These are phyloP conservation scores for Eutypella sp. DNA, from an alignment of 2,329 filamentous ascomycete genomes.

Conservation along the genomic window DNA sequence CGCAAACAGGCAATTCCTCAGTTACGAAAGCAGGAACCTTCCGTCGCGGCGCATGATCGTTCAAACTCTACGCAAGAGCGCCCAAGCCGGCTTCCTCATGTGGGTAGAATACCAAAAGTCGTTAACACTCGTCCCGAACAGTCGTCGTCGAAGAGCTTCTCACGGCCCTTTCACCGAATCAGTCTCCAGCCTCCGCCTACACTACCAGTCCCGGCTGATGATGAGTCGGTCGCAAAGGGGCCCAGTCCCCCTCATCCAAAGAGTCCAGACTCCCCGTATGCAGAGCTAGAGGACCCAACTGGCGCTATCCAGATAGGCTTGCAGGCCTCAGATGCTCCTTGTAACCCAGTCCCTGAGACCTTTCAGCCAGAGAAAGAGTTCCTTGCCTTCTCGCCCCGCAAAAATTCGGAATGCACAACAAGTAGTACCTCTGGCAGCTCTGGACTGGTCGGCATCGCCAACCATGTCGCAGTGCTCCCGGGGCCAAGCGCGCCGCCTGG, in stretches of 20 bases:
- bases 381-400: constrained; percentile 66
- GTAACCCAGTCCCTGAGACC: constrained; percentile 25
- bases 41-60: neutral
- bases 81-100: constrained; percentile 67
- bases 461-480: constrained; percentile 63
- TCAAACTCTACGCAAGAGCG: constrained; percentile 19
- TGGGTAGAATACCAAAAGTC: constrained; percentile 82
- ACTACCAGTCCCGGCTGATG: constrained; percentile 22
- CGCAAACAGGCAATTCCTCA: neutral
- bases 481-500: constrained; percentile 55
- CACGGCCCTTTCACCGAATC: constrained; percentile 66
- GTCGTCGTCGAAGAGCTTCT: constrained; percentile 75
- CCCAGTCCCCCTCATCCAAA: constrained; percentile 38
- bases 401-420: constrained; percentile 61
- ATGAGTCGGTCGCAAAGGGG: constrained; percentile 43
- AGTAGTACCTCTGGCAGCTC: constrained; percentile 63
- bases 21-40: constrained; percentile 2
- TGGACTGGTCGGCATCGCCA: constrained; percentile 52
- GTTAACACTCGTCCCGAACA: constrained; percentile 63
- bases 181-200: constrained; percentile 39
- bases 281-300: constrained; percentile 30
- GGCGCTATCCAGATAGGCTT: constrained; percentile 25
- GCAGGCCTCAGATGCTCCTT: constrained; percentile 24
- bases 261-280: constrained; percentile 34
- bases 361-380: constrained; percentile 52